Evolutionary conservation across 2,329 filamentous ascomycete species (phyloP), one percentile per base, ranked within the genome.

Genomic region (Dactylonectria macrodidyma): DNA sequence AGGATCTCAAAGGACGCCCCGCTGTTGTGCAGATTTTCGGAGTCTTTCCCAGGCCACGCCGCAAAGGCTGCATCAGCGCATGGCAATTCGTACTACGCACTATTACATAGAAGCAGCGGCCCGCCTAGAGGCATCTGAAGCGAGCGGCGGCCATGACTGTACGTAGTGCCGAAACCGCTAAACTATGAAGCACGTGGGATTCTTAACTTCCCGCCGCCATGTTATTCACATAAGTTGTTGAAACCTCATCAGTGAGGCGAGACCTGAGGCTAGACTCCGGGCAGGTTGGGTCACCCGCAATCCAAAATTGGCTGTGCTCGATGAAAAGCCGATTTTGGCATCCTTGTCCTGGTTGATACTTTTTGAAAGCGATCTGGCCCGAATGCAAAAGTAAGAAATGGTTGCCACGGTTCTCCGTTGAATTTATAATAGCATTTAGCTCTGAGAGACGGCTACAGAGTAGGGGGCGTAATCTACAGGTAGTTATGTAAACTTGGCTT

Each of bases 21-120:
- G 68, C 73, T 72, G 56, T 59, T 48, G 59, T 69, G 66, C 72
- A 74, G 72, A 68, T 74, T 74, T 72, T 74, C 26, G 66, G 72
- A 74, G 72, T 66, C 74, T 74, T 72, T 74, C 26, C 62, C 64
- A 52, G 62, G 38, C n/a, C 47, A 38, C 24, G 26, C 7, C 26
- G 26, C 26, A 30, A 30, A 30, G 26, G 26, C 26, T 30, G 26
- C 26, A 30, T 30, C 26, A 30, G 26, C 26, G 26, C 7, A 30
- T 30, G 26, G 26, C 4, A 30, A 5, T 30, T 4, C 2, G 4
- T 30, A 30, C 56, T 50, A 48, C 64, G 68, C 68, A 69, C 68
- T 66, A 65, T 60, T 69, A 67, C 56, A 44, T 14, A 11, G 22
- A 38, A 22, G 8, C 19, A 36, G 10, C 19, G 22, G 14, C n/a